Conservation (phyloP, 768 basidiomycete species). For the Russula sp. region DNA sequence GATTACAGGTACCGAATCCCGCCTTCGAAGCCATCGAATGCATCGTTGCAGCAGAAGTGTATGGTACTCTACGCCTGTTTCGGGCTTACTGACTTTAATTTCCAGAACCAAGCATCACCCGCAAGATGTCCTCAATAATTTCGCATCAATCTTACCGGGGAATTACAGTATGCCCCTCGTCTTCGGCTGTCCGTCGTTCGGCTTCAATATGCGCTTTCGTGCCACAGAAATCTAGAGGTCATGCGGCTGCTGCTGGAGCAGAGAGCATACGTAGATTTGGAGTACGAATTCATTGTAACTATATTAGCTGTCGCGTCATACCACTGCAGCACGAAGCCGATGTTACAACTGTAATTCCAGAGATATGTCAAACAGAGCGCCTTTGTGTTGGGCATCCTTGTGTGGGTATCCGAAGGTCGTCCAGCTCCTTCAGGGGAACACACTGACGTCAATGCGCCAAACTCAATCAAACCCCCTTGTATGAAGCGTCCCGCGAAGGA, state of each 20-base stretch:
- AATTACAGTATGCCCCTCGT: slow-evolving; percentile 68
- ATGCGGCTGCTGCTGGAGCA: too few species aligned
- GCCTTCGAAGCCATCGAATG: slow-evolving; percentile 59
- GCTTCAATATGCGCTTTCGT: slow-evolving; percentile 71
- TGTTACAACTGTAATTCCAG: too few species aligned
- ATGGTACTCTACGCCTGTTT: slow-evolving; percentile 26
- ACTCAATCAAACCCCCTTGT: not conserved
- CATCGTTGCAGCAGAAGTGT: slow-evolving; percentile 80
- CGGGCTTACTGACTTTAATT: not conserved
- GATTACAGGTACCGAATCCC: slow-evolving; percentile 58
- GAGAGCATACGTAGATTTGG: too few species aligned
- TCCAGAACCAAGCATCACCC: slow-evolving; percentile 74
- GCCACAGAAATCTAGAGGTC: too few species aligned
- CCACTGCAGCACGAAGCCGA: too few species aligned
- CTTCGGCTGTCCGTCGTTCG: slow-evolving; percentile 72
- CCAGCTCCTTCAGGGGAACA: not conserved
- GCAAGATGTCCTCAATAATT: slow-evolving; percentile 46
- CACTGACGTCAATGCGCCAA: not conserved
- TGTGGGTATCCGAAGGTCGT: not conserved
- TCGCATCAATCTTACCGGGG: slow-evolving; percentile 68
- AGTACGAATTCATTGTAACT: too few species aligned
- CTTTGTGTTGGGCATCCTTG: not conserved
- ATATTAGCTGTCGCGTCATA: too few species aligned
- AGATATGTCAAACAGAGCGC: too few species aligned
- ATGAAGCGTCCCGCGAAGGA: not conserved